Conservation (phyloP, 179 eudicot species). For the Nepenthes alata region DNA sequence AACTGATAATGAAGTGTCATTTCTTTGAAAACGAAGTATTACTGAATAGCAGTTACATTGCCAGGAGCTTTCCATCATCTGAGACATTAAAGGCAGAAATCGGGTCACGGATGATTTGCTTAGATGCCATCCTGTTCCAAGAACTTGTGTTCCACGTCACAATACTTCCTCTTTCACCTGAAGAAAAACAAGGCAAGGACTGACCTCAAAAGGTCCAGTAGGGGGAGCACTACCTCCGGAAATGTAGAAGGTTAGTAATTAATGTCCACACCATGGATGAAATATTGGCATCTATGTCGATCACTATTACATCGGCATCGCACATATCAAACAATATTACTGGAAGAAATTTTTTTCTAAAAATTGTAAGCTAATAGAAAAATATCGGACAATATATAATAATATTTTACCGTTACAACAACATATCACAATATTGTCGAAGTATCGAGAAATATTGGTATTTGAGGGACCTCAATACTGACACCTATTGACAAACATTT, state of each 20-base stretch:
- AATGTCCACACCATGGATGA: conserved; percentile 1
- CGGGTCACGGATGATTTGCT: conserved; percentile 46
- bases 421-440: too few relatives aligned
- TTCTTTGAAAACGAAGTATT: neutral
- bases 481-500: too few relatives aligned
- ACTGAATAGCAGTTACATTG: conserved; percentile 40
- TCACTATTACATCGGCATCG: too few relatives aligned
- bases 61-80: conserved; percentile 70
- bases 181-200: conserved; percentile 3
- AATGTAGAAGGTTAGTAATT: neutral
- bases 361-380: too few relatives aligned
- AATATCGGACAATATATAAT: too few relatives aligned
- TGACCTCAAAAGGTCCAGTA: conserved; percentile 4
- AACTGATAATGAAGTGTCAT: too few relatives aligned
- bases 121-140: conserved; percentile 67
- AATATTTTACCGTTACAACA: too few relatives aligned
- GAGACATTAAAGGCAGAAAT: conserved; percentile 75
- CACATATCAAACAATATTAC: too few relatives aligned
- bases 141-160: conserved; percentile 55
- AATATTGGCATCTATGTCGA: too few relatives aligned
- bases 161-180: conserved; percentile 72
- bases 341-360: too few relatives aligned
- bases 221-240: conserved; percentile 1
- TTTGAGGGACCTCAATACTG: too few relatives aligned
- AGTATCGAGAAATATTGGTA: too few relatives aligned